Conservation (phyloP, 495 filamentous ascomycete species). For the Neurospora cerealis region DNA sequence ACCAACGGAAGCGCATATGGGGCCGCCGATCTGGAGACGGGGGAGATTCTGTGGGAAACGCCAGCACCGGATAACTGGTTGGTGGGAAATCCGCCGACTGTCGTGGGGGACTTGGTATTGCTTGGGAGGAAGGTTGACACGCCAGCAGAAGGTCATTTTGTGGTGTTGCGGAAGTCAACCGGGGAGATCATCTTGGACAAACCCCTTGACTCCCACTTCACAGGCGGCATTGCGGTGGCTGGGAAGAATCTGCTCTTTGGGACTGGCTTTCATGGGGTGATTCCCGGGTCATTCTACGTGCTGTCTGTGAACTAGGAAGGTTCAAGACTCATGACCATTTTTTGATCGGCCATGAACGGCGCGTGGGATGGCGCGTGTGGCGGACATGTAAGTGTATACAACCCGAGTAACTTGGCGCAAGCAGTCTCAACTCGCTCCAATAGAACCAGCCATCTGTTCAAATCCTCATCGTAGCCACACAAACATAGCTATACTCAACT, state of each 20-base stretch:
- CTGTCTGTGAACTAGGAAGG: slow-evolving; percentile 1
- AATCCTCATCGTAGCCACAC: slow-evolving; percentile 8
- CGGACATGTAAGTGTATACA: background rate
- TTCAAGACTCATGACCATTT: slow-evolving; percentile 7
- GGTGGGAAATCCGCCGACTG: background rate
- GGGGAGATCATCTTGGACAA: background rate
- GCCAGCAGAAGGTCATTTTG: background rate
- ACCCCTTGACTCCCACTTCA: background rate
- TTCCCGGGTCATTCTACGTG: slow-evolving; percentile 1
- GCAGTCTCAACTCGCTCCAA: background rate
- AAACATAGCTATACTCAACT: too few species aligned
- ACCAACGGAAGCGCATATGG: slow-evolving; percentile 24
- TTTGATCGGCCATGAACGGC: background rate
- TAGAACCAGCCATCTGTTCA: slow-evolving; percentile 6
- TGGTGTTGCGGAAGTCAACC: slow-evolving; percentile 2
- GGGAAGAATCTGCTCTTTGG: slow-evolving; percentile 4
- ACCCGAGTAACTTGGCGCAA: background rate
- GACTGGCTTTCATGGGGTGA: slow-evolving; percentile 2
- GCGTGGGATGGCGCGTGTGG: background rate
- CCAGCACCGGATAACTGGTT: background rate
- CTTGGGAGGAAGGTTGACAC: background rate
- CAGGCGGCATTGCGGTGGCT: background rate
- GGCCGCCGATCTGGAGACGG: slow-evolving; percentile 18
- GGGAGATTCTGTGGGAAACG: slow-evolving; percentile 7
- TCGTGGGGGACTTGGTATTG: slow-evolving; percentile 2